These are phyloP conservation scores for Sphaerobolus stellatus DNA, from an alignment of 1,284 basidiomycete genomes.

Conservation along the genomic window DNA sequence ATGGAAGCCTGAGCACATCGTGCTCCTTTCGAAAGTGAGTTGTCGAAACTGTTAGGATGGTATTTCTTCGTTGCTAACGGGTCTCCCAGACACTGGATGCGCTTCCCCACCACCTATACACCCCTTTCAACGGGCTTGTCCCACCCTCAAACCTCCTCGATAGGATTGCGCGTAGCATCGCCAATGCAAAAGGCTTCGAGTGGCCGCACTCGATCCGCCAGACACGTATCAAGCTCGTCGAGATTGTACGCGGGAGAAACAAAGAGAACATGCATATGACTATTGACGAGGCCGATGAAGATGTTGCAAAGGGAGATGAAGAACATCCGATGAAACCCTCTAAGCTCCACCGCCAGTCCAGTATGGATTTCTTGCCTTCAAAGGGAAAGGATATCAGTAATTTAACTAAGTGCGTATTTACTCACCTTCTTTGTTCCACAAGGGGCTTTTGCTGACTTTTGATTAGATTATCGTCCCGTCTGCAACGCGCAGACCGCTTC, in stretches of 20 bases:
- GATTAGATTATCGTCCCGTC: constrained; percentile 61
- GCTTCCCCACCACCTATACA: constrained; percentile 75
- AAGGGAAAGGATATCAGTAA: constrained; percentile 58
- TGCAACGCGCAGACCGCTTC: constrained; percentile 62
- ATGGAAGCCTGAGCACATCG: constrained; percentile 71
- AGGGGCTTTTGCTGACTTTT: constrained; percentile 16
- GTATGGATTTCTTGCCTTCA: constrained; percentile 76
- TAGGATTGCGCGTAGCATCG: constrained; percentile 74
- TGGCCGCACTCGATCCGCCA: constrained; percentile 80
- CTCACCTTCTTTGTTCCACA: constrained; percentile 5
- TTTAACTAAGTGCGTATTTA: constrained; percentile 32
- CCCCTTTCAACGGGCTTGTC: constrained; percentile 77
- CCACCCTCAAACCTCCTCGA: constrained; percentile 81
- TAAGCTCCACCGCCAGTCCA: constrained; percentile 70
- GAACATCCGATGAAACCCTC: constrained; percentile 41
- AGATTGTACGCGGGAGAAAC: constrained; percentile 62
- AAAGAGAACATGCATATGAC: constrained; percentile 52
- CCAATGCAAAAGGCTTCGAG: constrained; percentile 61
- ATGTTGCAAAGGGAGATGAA: constrained; percentile 30
- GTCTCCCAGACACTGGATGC: constrained; percentile 69
- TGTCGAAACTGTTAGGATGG: constrained; percentile 7
- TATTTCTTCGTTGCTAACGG: constrained; percentile 11
- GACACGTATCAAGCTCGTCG: constrained; percentile 75
- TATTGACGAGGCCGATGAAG: constrained; percentile 41
- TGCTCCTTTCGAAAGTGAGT: constrained; percentile 64